Evolutionary conservation across 805 yeast species (phyloP), one percentile per base, ranked within the genome.

Genomic region (Pichia cephalocereana): DNA sequence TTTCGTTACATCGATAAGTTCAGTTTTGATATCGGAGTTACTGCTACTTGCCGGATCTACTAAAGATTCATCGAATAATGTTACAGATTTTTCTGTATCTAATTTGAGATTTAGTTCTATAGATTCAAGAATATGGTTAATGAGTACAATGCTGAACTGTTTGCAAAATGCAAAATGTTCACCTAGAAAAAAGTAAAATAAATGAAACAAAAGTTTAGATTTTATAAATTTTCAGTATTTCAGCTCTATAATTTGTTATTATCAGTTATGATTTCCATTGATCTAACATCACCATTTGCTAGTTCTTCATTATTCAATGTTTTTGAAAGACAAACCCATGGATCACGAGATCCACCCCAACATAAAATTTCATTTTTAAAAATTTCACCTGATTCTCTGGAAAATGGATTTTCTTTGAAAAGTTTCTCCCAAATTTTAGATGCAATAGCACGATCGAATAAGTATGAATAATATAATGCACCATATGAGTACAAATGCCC

Each of bases 401-500:
- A 76, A 61, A 84, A 73, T 2, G 96, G 96, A 60, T 89, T 79
- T 6, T 71, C 57, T 4, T 66, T 70, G 62, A 93, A 93, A 38
- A 91, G 67, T 43, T 77, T 80, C 11, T 75, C 71, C 90, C 96
- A 93, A 2, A 91, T 76, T 58, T 80, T 81, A 27, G 88, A 79
- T 0, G 98, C 97, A 53, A 93, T 86, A 8, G 96, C 96, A 38
- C 97, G 69, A 66, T 93, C 99, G 48, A 93, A 75, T 45, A 93
- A 65, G 62, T 93, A 93, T 31, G 96, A 85, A 67, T 93, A 93
- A 61, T 93, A 93, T 0, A 90, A 86, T 0, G 97, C 86, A 1
- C 98, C 98, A 60, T 93, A 93, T 0, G 96, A 88, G 56, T 84
- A 86, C 39, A 93, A 68, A 61, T 93, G 99, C 1, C 96, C 95